Evolutionary conservation across 1,284 basidiomycete genomes (phyloP).

Genomic region (Naganishia sp.): DNA sequence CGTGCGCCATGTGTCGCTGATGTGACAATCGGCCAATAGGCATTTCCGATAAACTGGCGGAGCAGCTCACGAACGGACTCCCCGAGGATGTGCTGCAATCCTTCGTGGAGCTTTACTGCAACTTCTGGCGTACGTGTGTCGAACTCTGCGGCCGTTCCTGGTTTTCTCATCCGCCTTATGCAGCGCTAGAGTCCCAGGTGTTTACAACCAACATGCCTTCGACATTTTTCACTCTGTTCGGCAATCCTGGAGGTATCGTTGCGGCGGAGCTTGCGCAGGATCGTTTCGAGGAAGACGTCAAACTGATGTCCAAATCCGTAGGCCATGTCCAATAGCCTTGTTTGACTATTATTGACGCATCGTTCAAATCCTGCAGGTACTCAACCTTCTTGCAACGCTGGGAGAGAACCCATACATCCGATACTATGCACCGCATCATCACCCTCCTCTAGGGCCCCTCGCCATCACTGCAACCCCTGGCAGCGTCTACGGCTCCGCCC

Average conservation of each 20-base stretch:
- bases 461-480: constrained; percentile 59
- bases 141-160: no score
- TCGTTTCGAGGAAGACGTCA: constrained; percentile 76
- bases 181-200: constrained; percentile 78
- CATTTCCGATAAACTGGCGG: constrained; percentile 67
- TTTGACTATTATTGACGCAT: constrained; percentile 34
- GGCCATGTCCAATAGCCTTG: constrained; percentile 28
- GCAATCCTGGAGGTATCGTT: constrained; percentile 70
- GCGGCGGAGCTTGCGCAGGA: constrained; percentile 65
- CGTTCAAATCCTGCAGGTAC: constrained; percentile 60
- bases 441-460: constrained; percentile 82
- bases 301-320: constrained; percentile 60
- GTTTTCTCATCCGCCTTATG: not conserved
- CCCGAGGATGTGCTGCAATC: constrained; percentile 60
- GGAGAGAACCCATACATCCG: constrained; percentile 94
- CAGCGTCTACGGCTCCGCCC: constrained; percentile 54
- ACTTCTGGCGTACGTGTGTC: constrained; percentile 74
- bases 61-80: constrained; percentile 61
- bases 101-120: constrained; percentile 80
- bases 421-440: constrained; percentile 84
- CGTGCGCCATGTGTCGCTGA: constrained; percentile 28
- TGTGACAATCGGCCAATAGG: constrained; percentile 35
- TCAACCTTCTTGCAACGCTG: constrained; percentile 86
- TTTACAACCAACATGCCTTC: constrained; percentile 76
- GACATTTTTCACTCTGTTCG: constrained; percentile 82